phyloP scores from a whole-genome alignment of 225 moss, liverwort and hornwort species.

The Physcomitrellopsis africana region DNA sequence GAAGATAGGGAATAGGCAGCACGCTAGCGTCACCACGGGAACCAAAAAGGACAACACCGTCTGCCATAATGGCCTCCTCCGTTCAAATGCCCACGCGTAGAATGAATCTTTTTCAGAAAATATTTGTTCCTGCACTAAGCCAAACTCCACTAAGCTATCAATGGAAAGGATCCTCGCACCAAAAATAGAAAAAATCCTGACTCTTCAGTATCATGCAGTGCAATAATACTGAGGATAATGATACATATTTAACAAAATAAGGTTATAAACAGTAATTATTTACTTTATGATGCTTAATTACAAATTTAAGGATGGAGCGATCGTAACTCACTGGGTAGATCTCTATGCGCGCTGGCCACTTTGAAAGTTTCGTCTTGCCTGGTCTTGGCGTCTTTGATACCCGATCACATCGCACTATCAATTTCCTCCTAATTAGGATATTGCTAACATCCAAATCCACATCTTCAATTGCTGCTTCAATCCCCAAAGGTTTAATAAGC shows the following conservation, averaged over 20 bases:
- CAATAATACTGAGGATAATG: conserved; percentile 7
- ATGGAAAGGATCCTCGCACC: neutral
- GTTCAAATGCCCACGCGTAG: conserved; percentile 96
- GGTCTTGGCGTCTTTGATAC: conserved; percentile 84
- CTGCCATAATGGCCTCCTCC: conserved; percentile 94
- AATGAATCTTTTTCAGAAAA: conserved; percentile 93
- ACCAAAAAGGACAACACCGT: conserved; percentile 85
- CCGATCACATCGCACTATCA: conserved; percentile 87
- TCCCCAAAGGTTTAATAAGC: conserved; percentile 65
- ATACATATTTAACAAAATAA: conserved; percentile 6
- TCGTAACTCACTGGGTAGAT: conserved; percentile 46
- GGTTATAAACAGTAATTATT: neutral
- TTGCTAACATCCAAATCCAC: conserved; percentile 79
- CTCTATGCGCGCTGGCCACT: conserved; percentile 97
- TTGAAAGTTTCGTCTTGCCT: conserved; percentile 93
- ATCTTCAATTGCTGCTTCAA: conserved; percentile 65
- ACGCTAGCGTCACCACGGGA: conserved; percentile 88
- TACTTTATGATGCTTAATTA: neutral
- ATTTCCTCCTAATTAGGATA: conserved; percentile 72
- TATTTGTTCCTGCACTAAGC: conserved; percentile 65
- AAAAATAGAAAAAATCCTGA: neutral
- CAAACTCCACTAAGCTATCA: conserved; percentile 17
- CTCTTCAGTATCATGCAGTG: neutral
- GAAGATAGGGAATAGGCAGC: conserved; percentile 96
- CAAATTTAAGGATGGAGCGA: neutral